Evolutionary conservation across 1,284 basidiomycete genomes (phyloP), one percentile per base, ranked within the genome.

Genomic region (Puccinia triticina): DNA sequence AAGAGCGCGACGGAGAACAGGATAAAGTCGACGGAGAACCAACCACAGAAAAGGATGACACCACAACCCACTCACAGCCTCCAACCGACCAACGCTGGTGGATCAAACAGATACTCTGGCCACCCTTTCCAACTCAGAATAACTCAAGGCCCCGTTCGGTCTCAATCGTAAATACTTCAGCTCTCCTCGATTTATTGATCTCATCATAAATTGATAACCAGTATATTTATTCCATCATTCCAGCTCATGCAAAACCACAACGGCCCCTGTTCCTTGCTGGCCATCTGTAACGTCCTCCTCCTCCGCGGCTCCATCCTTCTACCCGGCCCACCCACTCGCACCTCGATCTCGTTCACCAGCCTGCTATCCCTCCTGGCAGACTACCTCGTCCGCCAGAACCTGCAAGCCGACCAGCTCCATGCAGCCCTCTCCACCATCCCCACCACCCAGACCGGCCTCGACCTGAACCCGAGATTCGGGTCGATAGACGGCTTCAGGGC

Each of bases 211-310:
- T 23, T 29, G 69, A 23, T 18, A 76, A 14, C 43, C 69, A 10
- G 11, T 46, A 10, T 29, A 69, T 32, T 34, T 55, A 46, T 29
- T 55, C 29, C 2, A 32, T 64, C 53, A 29, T 75, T 59, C 34
- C 50, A 83, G 43, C 64, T 75, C 71, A 83, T 64, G 10, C 84
- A 94, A 92, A 83, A 88, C 78, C 84, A 83, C 29, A 89, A 89
- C 75, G 89, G 89, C 0, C 94, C 94, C 10, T 97, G 95, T 86
- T 95, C 94, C 0, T 92, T 96, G 84, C 93, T 96, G 84, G 93
- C 94, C 16, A 92, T 95, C 84, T 93, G 93, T 88, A 95, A 95
- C 86, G 92, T 94, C 73, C 90, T 95, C 34, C 91, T 95, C 83
- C 89, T 95, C 2, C 90, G 93, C 48, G 92, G 91, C 66, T 89